Evolutionary conservation across 805 yeast species (phyloP).

Genomic region (Kazachstania africana): DNA sequence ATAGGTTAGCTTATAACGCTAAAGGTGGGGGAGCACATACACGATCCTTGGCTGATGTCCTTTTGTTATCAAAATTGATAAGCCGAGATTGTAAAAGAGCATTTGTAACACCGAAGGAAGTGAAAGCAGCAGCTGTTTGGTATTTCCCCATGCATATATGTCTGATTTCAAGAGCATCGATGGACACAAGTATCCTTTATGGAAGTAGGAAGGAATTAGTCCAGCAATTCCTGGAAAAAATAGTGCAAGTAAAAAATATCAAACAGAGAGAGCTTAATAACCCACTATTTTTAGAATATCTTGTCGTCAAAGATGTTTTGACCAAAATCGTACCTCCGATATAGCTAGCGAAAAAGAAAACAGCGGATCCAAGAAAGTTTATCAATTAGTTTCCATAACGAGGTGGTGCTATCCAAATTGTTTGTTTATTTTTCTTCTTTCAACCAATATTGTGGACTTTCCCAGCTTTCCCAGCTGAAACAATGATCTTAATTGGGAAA

Average conservation of each 20-base stretch:
- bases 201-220: slow-evolving; percentile 22
- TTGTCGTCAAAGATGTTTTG: slow-evolving; percentile 43
- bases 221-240: slow-evolving; percentile 13
- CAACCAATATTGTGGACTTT: too few species aligned
- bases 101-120: slow-evolving; percentile 42
- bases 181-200: slow-evolving; percentile 21
- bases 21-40: slow-evolving; percentile 41
- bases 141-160: slow-evolving; percentile 42
- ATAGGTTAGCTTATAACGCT: slow-evolving; percentile 35
- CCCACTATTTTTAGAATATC: slow-evolving; percentile 26
- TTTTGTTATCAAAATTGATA: slow-evolving; percentile 29
- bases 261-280: slow-evolving; percentile 10
- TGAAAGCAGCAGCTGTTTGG: slow-evolving; percentile 36
- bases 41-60: slow-evolving; percentile 34
- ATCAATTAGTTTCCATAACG: too few species aligned
- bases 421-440: too few species aligned
- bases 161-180: slow-evolving; percentile 30
- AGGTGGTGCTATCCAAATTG: too few species aligned
- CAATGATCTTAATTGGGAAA: too few species aligned
- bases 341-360: slow-evolving; percentile 1
- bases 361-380: too few species aligned
- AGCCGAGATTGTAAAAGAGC: slow-evolving; percentile 27
- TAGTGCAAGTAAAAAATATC: slow-evolving; percentile 10
- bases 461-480: too few species aligned
- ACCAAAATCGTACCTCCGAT: slow-evolving; percentile 36